Evolutionary conservation across 495 filamentous ascomycete genomes (phyloP).

Genomic region (Penicillium desertorum): DNA sequence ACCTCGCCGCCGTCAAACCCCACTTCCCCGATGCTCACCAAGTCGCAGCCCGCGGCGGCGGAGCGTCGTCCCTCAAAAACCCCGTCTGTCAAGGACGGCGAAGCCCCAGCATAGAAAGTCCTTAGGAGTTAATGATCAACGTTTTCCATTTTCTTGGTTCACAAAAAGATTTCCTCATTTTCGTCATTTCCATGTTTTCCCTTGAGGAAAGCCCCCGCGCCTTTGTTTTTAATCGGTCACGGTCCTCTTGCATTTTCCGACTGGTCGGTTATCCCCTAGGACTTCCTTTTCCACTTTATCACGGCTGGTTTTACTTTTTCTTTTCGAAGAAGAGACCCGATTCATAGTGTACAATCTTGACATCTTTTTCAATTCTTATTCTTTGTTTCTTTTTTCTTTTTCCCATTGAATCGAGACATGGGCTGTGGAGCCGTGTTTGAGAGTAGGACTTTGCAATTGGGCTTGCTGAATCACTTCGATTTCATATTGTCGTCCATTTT

Average conservation of each 20-base stretch:
- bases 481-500: not conserved
- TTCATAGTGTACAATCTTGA: slow-evolving; percentile 43
- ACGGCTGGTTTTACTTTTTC: slow-evolving; percentile 3
- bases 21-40: slow-evolving; percentile 56
- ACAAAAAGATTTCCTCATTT: slow-evolving; percentile 39
- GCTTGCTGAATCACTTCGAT: not conserved
- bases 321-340: slow-evolving; percentile 10
- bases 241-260: slow-evolving; percentile 33
- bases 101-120: slow-evolving; percentile 46
- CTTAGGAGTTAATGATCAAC: slow-evolving; percentile 48
- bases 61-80: slow-evolving; percentile 51
- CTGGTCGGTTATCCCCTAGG: slow-evolving; percentile 32
- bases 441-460: slow-evolving; percentile 7
- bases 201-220: slow-evolving; percentile 14
- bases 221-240: slow-evolving; percentile 24
- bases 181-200: slow-evolving; percentile 21
- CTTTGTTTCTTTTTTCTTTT: slow-evolving; percentile 8
- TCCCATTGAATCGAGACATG: slow-evolving; percentile 2
- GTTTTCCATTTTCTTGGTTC: slow-evolving; percentile 38
- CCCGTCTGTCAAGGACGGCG: slow-evolving; percentile 45
- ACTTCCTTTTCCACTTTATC: slow-evolving; percentile 14
- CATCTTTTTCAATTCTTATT: slow-evolving; percentile 18
- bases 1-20: slow-evolving; percentile 60
- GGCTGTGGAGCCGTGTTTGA: not conserved
- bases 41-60: slow-evolving; percentile 48